Base-by-base conservation (phyloP, 1,284 basidiomycete genomes). In the Tranzscheliella williamsii region DNA sequence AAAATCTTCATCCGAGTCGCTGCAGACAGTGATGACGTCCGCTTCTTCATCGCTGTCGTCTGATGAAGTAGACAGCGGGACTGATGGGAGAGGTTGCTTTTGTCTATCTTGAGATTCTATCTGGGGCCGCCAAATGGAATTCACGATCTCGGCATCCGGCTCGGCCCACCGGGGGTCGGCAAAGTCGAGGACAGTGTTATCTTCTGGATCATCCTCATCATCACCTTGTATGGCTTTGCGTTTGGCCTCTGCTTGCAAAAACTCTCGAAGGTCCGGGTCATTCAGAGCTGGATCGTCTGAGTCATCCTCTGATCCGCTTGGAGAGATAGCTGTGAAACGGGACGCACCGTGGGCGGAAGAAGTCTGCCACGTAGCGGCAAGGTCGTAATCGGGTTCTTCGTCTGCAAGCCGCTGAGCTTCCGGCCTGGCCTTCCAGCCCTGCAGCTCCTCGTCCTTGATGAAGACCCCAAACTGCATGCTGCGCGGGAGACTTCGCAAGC, bases 391-490 rank as follows among this genome's bases (percentile, higher is more conserved):
- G 9, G 43, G 33, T 5, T 37, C 38, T 4, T 39, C 36, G 15
- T 50, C 54, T 2, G 37, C 54, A 30, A 51, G 48, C 33, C 46
- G 31, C 24, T 39, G 39, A 2, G 45, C 53, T 27, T 60, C 58
- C 13, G 43, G 56, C 13, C 55, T 30, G 20, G 45, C 45, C 30
- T 50, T 54, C 52, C 61, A 54, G 4, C 55, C 46, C 33, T 64
- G 52, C 18, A 70, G 48, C 23, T 74, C 72, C 27, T 76, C 61
- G 12, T 71, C 70, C 30, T 60, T 66, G 49, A 74, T 73, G 29
- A 76, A 76, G 15, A 52, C 53, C 24, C 71, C 73, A 34, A 76
- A 71, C 21, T 57, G 44, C 42, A 72, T 47, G 26, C 47, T 58
- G 22, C 58, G 39, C 12, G 40, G 21, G 15, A 76, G 41, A 24